Conservation (phyloP, 352 stramenopile genomes). For the Pythium utonaiense region DNA sequence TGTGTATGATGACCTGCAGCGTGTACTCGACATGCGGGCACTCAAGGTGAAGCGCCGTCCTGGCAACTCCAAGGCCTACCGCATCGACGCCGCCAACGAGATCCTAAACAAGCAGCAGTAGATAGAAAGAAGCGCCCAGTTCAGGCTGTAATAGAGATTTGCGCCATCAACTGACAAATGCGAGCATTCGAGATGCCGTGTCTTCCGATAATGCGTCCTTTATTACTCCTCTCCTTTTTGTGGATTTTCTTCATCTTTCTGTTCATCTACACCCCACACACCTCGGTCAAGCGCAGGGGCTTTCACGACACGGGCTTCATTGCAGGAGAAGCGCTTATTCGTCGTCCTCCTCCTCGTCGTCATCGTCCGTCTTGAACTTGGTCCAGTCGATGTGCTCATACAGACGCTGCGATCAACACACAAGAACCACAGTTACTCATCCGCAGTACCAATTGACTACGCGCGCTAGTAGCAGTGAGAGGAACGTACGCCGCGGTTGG, state of each 20-base stretch:
- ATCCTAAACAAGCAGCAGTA: conserved; percentile 57
- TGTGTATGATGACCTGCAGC: background rate
- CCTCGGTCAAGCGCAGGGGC: background rate
- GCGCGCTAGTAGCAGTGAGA: background rate
- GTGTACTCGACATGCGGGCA: conserved; percentile 82
- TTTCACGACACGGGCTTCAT: background rate
- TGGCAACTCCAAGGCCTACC: conserved; percentile 86
- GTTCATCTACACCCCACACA: background rate
- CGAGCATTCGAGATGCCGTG: background rate
- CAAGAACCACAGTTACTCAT: background rate
- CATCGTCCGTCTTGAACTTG: conserved; percentile 75
- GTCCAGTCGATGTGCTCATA: conserved; percentile 89
- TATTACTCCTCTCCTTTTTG: conserved; percentile 14
- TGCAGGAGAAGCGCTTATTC: conserved; percentile 26
- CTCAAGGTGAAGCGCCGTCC: conserved; percentile 91
- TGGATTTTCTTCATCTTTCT: background rate
- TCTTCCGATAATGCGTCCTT: conserved; percentile 16
- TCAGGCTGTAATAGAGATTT: background rate
- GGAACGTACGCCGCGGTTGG: conserved; percentile 75
- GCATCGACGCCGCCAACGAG: conserved; percentile 73
- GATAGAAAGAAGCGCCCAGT: no score
- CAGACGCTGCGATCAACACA: conserved; percentile 43
- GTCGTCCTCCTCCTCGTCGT: conserved; percentile 81
- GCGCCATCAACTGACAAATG: background rate
- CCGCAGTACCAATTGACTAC: background rate